Evolutionary conservation across 177 flowering plant species (phyloP).

Genomic region (Vitis hybrid): DNA sequence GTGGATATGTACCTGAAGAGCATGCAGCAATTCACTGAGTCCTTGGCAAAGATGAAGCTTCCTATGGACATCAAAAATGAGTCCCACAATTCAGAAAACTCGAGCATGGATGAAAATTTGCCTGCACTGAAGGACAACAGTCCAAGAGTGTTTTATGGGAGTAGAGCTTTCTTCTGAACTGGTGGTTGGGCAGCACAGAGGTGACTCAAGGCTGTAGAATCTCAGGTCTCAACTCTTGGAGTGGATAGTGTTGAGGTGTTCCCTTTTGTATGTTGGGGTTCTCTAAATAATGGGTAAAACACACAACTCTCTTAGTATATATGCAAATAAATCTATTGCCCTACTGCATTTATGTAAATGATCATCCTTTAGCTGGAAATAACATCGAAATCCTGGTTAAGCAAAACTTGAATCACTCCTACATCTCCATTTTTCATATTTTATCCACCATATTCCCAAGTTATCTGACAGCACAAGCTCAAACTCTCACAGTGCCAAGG

Average conservation of each 20-base stretch:
- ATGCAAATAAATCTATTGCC: no score
- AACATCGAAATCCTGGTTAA: no score
- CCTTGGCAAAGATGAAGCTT: conserved; percentile 94
- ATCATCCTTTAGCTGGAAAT: no score
- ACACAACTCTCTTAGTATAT: conserved; percentile 6
- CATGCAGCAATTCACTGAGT: conserved; percentile 90
- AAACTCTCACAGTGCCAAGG: no score
- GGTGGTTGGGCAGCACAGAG: conserved; percentile 27
- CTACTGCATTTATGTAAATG: no score
- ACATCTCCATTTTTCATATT: no score
- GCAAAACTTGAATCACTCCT: no score
- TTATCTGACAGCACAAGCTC: no score
- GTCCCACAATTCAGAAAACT: conserved; percentile 43
- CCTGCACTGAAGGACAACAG: conserved; percentile 45
- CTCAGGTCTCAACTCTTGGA: no score
- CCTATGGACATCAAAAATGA: conserved; percentile 77
- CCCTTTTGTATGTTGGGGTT: conserved; percentile 33
- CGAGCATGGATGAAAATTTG: conserved; percentile 52
- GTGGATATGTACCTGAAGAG: conserved; percentile 95
- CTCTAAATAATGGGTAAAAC: conserved; percentile 23
- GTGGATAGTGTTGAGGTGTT: conserved; percentile 7
- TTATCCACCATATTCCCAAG: no score
- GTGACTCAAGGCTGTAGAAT: conserved; percentile 35
- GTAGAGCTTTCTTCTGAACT: conserved; percentile 85
- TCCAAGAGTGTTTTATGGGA: conserved; percentile 82